Evolutionary conservation across 768 basidiomycete species (phyloP).

Genomic region (Calocybe cyanea): DNA sequence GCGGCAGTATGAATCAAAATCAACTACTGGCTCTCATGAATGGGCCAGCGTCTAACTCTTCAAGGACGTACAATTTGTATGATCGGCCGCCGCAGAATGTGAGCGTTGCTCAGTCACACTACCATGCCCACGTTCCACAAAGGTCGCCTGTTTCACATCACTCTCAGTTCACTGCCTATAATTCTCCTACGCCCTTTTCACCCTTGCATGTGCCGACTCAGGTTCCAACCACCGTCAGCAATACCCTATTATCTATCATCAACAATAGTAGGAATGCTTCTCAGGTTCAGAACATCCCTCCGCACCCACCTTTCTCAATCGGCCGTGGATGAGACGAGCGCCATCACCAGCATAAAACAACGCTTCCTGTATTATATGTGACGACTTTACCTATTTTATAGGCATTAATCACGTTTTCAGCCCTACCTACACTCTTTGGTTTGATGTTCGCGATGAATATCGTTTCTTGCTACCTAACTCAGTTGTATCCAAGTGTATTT

Average conservation of each 20-base stretch:
- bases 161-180: background rate
- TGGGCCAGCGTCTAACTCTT: constrained; percentile 17
- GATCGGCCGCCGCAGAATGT: background rate
- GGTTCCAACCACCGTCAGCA: constrained; percentile 7
- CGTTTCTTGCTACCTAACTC: no score
- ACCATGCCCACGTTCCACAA: background rate
- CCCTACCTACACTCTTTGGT: no score
- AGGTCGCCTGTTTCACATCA: background rate
- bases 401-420: no score
- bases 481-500: no score
- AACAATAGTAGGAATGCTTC: constrained; percentile 12
- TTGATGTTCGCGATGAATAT: no score
- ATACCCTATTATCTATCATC: constrained; percentile 17
- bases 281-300: constrained; percentile 1
- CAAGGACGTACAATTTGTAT: background rate
- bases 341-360: no score
- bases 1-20: constrained; percentile 48
- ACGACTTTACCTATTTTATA: no score
- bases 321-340: constrained; percentile 1
- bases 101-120: background rate
- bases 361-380: no score
- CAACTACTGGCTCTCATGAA: constrained; percentile 46
- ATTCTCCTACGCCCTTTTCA: background rate
- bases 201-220: constrained; percentile 1
- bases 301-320: constrained; percentile 2